Evolutionary conservation across 345 rosid species (phyloP).

Genomic region (Arabidopsis thaliana): TAIR10.1 NC_003070.9:18009001-18009500

Average conservation of each 20-base stretch:
- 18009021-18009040: no score
- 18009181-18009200: constrained; percentile 40
- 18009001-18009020: no score
- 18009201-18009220: background rate
- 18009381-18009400: background rate
- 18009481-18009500: constrained; percentile 16
- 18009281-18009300: background rate
- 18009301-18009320: background rate
- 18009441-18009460: constrained; percentile 12
- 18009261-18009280: background rate
- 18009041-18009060: no score
- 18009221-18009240: background rate
- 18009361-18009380: background rate
- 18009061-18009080: constrained; percentile 53
- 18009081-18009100: constrained; percentile 59
- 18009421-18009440: background rate
- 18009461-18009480: constrained; percentile 13
- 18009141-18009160: constrained; percentile 62
- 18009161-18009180: constrained; percentile 51
- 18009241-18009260: background rate
- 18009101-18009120: constrained; percentile 72
- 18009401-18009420: background rate
- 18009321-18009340: no score
- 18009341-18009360: background rate
- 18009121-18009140: constrained; percentile 60